phyloP scores from a whole-genome alignment of 2,329 filamentous ascomycete genomes.

The Penicillium aurantiogriseum region DNA sequence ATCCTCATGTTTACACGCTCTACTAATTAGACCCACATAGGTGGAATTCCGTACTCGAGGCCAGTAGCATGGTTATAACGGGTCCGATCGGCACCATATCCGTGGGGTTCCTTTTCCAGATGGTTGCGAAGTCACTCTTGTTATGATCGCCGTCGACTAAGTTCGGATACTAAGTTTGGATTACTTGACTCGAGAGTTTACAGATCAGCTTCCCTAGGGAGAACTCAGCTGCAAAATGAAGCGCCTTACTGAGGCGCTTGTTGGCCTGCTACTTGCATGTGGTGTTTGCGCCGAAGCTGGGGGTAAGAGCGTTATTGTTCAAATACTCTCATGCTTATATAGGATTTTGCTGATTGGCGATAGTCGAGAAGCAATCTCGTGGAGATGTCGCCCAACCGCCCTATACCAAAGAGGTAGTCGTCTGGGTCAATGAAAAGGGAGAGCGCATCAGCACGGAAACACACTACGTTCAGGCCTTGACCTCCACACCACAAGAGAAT shows the following conservation, averaged over 20 bases:
- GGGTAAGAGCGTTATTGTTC: slow-evolving; percentile 19
- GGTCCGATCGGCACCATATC: slow-evolving; percentile 20
- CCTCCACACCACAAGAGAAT: slow-evolving; percentile 12
- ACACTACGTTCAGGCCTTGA: slow-evolving; percentile 26
- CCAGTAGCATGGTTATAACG: slow-evolving; percentile 17
- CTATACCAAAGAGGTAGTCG: slow-evolving; percentile 52
- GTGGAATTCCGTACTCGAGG: neutral
- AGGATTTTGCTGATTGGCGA: slow-evolving; percentile 17
- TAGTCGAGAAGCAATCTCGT: slow-evolving; percentile 5
- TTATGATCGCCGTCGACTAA: slow-evolving; percentile 12
- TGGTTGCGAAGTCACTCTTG: slow-evolving; percentile 6
- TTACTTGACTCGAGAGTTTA: neutral
- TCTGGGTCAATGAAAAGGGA: slow-evolving; percentile 61
- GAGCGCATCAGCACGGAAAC: slow-evolving; percentile 46
- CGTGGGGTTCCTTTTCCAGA: neutral
- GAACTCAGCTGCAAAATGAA: slow-evolving; percentile 12
- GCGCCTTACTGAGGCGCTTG: slow-evolving; percentile 11
- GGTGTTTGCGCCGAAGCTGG: slow-evolving; percentile 22
- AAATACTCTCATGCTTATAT: neutral
- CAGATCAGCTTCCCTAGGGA: neutral
- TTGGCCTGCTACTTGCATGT: slow-evolving; percentile 15
- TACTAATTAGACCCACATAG: neutral
- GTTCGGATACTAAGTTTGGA: slow-evolving; percentile 11
- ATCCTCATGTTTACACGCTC: slow-evolving; percentile 15
- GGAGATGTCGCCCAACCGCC: slow-evolving; percentile 36